Evolutionary conservation across 2,329 filamentous ascomycete species (phyloP).

Genomic region (Raffaelea albimanens): DNA sequence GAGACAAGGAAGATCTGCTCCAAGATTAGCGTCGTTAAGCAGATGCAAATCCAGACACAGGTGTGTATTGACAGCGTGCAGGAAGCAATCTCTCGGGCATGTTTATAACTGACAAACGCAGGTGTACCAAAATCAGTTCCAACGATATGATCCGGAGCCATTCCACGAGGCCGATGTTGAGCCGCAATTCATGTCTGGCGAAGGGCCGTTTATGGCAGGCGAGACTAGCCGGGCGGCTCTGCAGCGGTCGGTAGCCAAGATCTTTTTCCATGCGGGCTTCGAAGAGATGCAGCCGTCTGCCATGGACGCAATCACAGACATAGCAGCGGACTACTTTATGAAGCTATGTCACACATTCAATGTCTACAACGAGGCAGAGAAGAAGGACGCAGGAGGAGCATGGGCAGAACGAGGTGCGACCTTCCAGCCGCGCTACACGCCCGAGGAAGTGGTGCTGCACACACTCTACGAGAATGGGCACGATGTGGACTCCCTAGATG

Average conservation of each 20-base stretch:
- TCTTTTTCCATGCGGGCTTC: constrained; percentile 93
- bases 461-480: constrained; percentile 76
- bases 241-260: constrained; percentile 83
- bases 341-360: constrained; percentile 75
- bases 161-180: constrained; percentile 82
- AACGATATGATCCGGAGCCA: constrained; percentile 85
- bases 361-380: constrained; percentile 74
- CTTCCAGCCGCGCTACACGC: constrained; percentile 59
- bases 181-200: constrained; percentile 80
- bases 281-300: constrained; percentile 96
- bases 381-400: constrained; percentile 45
- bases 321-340: constrained; percentile 81
- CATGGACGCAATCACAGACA: constrained; percentile 79
- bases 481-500: constrained; percentile 71
- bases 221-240: constrained; percentile 75
- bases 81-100: constrained; percentile 14
- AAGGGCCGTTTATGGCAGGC: constrained; percentile 78
- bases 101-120: constrained; percentile 28
- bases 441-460: constrained; percentile 81
- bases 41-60: constrained; percentile 98
- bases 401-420: constrained; percentile 30
- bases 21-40: constrained; percentile 96
- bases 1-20: constrained; percentile 92
- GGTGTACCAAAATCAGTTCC: constrained; percentile 97
- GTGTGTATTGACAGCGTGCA: constrained; percentile 33